Conservation (phyloP, 495 filamentous ascomycete genomes). For the Penicillium tannophilum region DNA sequence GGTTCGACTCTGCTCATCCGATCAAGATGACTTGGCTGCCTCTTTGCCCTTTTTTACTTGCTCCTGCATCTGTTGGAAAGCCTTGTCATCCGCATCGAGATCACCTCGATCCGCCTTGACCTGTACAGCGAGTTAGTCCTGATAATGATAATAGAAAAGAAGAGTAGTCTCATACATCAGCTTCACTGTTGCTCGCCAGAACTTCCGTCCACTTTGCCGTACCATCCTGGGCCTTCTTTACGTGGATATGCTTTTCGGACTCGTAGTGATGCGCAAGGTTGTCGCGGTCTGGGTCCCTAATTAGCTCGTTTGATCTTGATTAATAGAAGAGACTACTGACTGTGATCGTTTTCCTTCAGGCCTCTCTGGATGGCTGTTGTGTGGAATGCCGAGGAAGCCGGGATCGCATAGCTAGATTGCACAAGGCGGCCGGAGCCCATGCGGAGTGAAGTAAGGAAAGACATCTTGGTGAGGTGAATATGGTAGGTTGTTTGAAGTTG, state of each 20-base stretch:
- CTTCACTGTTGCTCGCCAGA: slow-evolving; percentile 79
- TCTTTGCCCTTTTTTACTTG: slow-evolving; percentile 37
- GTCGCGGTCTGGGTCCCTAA: slow-evolving; percentile 36
- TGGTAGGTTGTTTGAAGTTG: neutral
- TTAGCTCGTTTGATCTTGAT: slow-evolving; percentile 9
- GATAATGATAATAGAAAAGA: neutral
- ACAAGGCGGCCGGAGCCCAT: slow-evolving; percentile 25
- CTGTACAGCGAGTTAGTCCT: slow-evolving; percentile 33
- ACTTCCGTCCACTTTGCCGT: slow-evolving; percentile 80
- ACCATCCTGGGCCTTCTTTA: slow-evolving; percentile 71
- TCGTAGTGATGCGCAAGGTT: slow-evolving; percentile 56
- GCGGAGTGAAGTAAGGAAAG: slow-evolving; percentile 36
- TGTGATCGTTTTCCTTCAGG: slow-evolving; percentile 40
- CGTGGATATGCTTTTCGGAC: slow-evolving; percentile 68
- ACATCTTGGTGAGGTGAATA: slow-evolving; percentile 22
- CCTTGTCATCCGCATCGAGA: slow-evolving; percentile 39
- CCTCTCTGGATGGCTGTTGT: slow-evolving; percentile 27
- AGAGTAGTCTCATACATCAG: slow-evolving; percentile 53
- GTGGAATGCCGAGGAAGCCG: slow-evolving; percentile 32
- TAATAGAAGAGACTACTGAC: slow-evolving; percentile 21
- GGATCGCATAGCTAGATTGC: slow-evolving; percentile 17
- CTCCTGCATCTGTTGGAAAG: slow-evolving; percentile 56
- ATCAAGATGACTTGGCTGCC: neutral
- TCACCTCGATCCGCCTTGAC: slow-evolving; percentile 67
- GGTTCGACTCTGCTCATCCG: neutral